These are phyloP conservation scores for Xanthoconium separans DNA, from an alignment of 1,284 basidiomycete species.

Conservation along the genomic window DNA sequence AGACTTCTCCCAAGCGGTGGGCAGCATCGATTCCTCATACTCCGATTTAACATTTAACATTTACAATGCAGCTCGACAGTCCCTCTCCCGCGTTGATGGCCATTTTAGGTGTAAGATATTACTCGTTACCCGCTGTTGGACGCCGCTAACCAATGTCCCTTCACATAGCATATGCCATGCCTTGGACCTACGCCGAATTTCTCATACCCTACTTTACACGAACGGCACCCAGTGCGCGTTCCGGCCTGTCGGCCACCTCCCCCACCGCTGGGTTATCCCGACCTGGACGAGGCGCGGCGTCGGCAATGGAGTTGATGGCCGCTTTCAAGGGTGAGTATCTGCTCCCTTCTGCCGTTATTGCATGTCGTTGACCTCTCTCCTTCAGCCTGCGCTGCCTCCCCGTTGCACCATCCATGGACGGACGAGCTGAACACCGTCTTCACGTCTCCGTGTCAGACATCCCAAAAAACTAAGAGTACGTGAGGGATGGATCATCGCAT, in stretches of 20 bases:
- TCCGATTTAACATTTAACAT: background rate
- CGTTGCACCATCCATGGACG: too few species aligned
- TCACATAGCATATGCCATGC: slow-evolving; percentile 9
- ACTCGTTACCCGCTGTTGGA: background rate
- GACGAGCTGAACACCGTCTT: background rate
- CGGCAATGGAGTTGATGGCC: slow-evolving; percentile 2
- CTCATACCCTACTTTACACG: slow-evolving; percentile 11
- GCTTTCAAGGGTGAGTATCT: too few species aligned
- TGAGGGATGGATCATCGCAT: too few species aligned
- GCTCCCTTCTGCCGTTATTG: too few species aligned
- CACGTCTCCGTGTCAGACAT: too few species aligned
- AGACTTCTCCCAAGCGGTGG: background rate
- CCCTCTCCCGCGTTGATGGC: slow-evolving; percentile 9
- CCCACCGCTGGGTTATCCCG: slow-evolving; percentile 20
- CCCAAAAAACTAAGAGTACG: too few species aligned
- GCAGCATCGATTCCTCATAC: background rate
- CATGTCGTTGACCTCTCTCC: too few species aligned
- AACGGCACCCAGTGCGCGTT: background rate
- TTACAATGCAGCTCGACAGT: background rate
- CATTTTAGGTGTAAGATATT: background rate
- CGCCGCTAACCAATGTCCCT: background rate
- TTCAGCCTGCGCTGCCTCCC: too few species aligned
- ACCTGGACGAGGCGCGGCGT: slow-evolving; percentile 16
- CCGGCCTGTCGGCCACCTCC: slow-evolving; percentile 12
- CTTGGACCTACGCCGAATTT: background rate